Conservation (phyloP, 768 basidiomycete genomes). For the Lentinula sp. region DNA sequence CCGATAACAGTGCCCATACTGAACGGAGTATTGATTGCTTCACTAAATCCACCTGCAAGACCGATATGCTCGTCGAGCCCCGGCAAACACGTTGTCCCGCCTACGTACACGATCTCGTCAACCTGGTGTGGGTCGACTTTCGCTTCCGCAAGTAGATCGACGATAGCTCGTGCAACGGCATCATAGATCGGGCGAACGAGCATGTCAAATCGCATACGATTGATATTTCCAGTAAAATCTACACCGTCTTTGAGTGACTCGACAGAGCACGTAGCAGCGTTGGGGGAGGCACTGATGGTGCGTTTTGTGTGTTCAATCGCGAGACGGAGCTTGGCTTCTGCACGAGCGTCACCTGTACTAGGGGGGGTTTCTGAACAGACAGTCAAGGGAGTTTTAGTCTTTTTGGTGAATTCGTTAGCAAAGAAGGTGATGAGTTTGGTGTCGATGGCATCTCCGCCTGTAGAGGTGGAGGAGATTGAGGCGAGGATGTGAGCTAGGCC, state of each 20-base stretch:
- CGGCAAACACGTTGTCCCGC: conserved; percentile 68
- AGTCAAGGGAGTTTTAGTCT: conserved; percentile 72
- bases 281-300: conserved; percentile 79
- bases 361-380: conserved; percentile 48
- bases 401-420: conserved; percentile 94
- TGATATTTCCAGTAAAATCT: conserved; percentile 76
- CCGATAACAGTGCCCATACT: conserved; percentile 61
- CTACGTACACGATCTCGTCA: conserved; percentile 78
- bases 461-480: conserved; percentile 35
- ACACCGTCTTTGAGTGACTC: conserved; percentile 92
- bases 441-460: conserved; percentile 74
- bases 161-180: conserved; percentile 43
- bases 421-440: conserved; percentile 85
- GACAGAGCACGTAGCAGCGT: conserved; percentile 87
- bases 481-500: conserved; percentile 68
- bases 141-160: conserved; percentile 44
- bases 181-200: conserved; percentile 56
- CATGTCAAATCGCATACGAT: conserved; percentile 59
- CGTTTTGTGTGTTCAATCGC: conserved; percentile 95
- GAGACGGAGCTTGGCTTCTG: conserved; percentile 88
- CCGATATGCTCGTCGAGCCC: conserved; percentile 63
- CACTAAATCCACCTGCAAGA: conserved; percentile 44
- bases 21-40: conserved; percentile 62
- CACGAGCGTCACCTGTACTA: conserved; percentile 57
- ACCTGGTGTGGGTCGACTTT: conserved; percentile 59